Evolutionary conservation across 2,329 filamentous ascomycete genomes (phyloP).

Genomic region (Alternaria conjuncta): DNA sequence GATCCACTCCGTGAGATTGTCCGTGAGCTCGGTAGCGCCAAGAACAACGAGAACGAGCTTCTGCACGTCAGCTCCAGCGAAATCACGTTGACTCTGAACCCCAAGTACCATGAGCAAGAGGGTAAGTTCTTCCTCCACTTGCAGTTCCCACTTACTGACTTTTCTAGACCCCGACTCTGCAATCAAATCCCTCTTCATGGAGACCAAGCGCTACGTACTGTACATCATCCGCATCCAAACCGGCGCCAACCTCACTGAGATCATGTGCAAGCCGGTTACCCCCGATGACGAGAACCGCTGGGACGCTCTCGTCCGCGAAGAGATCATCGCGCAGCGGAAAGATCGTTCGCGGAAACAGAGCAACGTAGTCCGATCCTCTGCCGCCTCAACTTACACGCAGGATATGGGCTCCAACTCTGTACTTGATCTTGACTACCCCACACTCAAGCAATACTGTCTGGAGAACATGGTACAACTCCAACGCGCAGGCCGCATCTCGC

Average conservation of each 20-base stretch:
- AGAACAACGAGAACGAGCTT: constrained; percentile 95
- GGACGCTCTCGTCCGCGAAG: constrained; percentile 80
- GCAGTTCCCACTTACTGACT: constrained; percentile 26
- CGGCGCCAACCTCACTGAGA: constrained; percentile 89
- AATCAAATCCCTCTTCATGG: constrained; percentile 92
- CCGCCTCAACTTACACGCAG: constrained; percentile 77
- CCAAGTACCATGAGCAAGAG: constrained; percentile 86
- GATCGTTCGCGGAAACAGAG: constrained; percentile 59
- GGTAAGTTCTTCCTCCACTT: constrained; percentile 50
- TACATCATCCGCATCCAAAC: constrained; percentile 98
- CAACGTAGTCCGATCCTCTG: constrained; percentile 72
- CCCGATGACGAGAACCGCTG: constrained; percentile 90
- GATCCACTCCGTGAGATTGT: constrained; percentile 91
- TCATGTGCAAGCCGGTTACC: constrained; percentile 87
- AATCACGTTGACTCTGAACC: constrained; percentile 88
- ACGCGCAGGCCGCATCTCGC: constrained; percentile 81
- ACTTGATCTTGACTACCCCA: constrained; percentile 89
- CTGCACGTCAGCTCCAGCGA: constrained; percentile 84
- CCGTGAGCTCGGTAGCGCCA: constrained; percentile 91
- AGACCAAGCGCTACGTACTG: constrained; percentile 94
- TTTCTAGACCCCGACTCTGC: constrained; percentile 83
- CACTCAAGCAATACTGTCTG: constrained; percentile 89
- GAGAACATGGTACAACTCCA: constrained; percentile 94
- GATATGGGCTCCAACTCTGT: constrained; percentile 60
- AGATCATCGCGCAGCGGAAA: constrained; percentile 62